phyloP scores from a whole-genome alignment of 2,329 filamentous ascomycete genomes.

The Aspergillus unguis region DNA sequence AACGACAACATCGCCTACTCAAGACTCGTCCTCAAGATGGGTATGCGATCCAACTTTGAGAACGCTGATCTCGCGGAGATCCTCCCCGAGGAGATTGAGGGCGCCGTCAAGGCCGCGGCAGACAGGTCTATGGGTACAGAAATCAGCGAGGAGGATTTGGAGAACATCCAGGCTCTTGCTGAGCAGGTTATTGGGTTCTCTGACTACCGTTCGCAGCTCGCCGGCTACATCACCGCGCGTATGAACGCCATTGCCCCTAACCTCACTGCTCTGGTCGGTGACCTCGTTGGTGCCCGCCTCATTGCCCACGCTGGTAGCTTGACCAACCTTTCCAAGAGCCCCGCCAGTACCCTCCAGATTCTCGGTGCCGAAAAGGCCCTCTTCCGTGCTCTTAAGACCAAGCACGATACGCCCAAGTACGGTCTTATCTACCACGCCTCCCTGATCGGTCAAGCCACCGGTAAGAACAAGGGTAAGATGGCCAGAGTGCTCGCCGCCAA shows the following conservation, averaged over 20 bases:
- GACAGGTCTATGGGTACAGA: constrained; percentile 99
- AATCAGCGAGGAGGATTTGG: constrained; percentile 86
- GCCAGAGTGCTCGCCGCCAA: constrained; percentile 94
- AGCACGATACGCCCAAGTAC: constrained; percentile 98
- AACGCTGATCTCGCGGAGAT: constrained; percentile 80
- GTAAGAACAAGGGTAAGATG: constrained; percentile 99
- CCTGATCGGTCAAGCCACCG: constrained; percentile 92
- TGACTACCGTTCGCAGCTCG: constrained; percentile 83
- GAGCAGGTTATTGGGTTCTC: constrained; percentile 91
- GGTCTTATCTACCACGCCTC: constrained; percentile 91
- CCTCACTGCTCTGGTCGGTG: constrained; percentile 86
- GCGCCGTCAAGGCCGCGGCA: constrained; percentile 84
- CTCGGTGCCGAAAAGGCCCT: constrained; percentile 97
- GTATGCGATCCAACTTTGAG: constrained; percentile 77
- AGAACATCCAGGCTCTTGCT: constrained; percentile 87
- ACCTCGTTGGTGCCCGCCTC: constrained; percentile 87
- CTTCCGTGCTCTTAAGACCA: constrained; percentile 97
- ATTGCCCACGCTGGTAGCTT: constrained; percentile 94
- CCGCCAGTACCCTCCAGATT: constrained; percentile 95
- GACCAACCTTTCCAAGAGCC: constrained; percentile 90
- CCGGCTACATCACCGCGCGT: constrained; percentile 81
- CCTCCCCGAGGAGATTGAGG: constrained; percentile 91
- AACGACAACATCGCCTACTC: constrained; percentile 97
- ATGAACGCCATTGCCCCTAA: constrained; percentile 98
- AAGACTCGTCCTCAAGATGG: constrained; percentile 81